Base-by-base conservation (phyloP, 495 filamentous ascomycete species). In the Penicillium atrosanguineum region DNA sequence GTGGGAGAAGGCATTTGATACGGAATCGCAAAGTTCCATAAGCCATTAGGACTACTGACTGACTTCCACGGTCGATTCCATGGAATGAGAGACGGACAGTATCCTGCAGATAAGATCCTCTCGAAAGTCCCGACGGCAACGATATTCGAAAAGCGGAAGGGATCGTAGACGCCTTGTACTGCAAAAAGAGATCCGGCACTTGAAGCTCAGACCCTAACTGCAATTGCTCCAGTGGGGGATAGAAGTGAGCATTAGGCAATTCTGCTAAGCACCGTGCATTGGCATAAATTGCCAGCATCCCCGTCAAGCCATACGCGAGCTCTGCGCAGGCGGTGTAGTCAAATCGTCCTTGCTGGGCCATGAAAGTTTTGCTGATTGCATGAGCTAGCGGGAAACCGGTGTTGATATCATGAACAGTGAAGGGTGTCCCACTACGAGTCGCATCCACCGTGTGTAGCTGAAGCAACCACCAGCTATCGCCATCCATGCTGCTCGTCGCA, bases 401-500 rank as follows among this genome's bases (percentile, higher is more conserved):
- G 11, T 28, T 48, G 15, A 56, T 48, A 8, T 43, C 48, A 38
- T 29, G 47, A 39, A 54, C 12, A 37, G 37, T 41, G 18, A 57
- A 56, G 1, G 47, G 25, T 20, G 44, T 21, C 36, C 50, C 54
- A 19, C 19, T 31, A 25, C 53, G 59, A 31, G 56, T 15, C 19
- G 59, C 6, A 18, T 55, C 49, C 29, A 57, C 26, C 40, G 67
- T 44, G 45, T 61, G 63, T 73, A 86, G 60, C 68, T 87, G 83
- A 31, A 87, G 67, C 50, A 91, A 69, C 81, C 85, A 92, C 86
- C 88, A 94, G 26, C 71, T 74, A 67, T 94, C 88, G 37, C 89
- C 88, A 58, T 80, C 80, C 68, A 88, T 78, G 66, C 85, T 87
- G 60, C 87, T 78, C 46, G 79, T 86, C 41, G 87, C 78, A 41